phyloP scores from a whole-genome alignment of 805 yeast species.

The Kodamaea hsintzibuensis region DNA sequence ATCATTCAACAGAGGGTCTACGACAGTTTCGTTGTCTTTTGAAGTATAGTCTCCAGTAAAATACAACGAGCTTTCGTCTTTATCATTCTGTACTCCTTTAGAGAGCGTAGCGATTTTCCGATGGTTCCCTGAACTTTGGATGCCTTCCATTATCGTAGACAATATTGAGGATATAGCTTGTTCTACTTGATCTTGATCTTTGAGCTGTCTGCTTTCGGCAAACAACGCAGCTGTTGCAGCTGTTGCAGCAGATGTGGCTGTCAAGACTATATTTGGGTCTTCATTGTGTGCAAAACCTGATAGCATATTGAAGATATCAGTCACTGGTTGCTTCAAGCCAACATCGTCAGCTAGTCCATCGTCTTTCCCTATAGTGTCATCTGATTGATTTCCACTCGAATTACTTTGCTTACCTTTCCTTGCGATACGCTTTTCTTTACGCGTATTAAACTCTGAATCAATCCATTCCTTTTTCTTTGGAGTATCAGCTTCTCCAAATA shows the following conservation, averaged over 20 bases:
- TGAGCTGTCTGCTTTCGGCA: constrained; percentile 22
- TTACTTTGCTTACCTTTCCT: constrained; percentile 13
- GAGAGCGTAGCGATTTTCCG: constrained; percentile 25
- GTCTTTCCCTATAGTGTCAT: constrained; percentile 11
- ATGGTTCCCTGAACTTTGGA: constrained; percentile 21
- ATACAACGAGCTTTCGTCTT: neutral
- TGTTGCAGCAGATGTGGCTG: constrained; percentile 38
- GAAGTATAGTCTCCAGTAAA: neutral
- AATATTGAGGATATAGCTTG: constrained; percentile 24
- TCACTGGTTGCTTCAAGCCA: constrained; percentile 24
- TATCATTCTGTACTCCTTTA: constrained; percentile 15
- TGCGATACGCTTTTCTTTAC: constrained; percentile 58
- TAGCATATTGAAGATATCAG: constrained; percentile 38
- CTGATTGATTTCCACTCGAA: neutral
- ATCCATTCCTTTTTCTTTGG: constrained; percentile 67
- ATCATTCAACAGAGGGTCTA: constrained; percentile 9
- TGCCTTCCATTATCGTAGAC: constrained; percentile 23
- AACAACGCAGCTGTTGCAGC: constrained; percentile 41
- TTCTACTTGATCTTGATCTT: constrained; percentile 24
- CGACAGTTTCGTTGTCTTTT: neutral
- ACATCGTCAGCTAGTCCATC: constrained; percentile 24
- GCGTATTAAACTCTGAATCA: constrained; percentile 64
- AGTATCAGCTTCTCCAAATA: constrained; percentile 64
- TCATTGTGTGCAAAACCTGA: constrained; percentile 33
- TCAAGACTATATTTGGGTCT: constrained; percentile 32